These are phyloP conservation scores for Panicum miliaceum DNA, from an alignment of 176 grass and related monocot species.

Conservation along the genomic window DNA sequence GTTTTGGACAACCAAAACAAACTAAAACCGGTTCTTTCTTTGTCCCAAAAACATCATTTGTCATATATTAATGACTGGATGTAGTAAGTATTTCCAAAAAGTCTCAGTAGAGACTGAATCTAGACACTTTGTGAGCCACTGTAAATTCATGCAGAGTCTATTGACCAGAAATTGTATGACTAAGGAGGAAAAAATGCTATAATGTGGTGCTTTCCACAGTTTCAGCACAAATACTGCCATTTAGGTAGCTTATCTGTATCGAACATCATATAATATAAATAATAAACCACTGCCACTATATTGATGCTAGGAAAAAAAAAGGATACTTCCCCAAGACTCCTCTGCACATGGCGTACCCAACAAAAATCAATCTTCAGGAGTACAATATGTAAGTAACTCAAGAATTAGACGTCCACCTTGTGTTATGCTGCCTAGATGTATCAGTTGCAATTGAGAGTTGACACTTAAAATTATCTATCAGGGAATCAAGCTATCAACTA, in stretches of 20 bases:
- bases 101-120: not conserved
- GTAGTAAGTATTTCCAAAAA: not conserved
- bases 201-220: not conserved
- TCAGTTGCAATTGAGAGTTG: not conserved
- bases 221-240: not conserved
- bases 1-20: no score
- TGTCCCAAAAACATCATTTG: not conserved
- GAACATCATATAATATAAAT: not conserved
- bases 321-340: not conserved
- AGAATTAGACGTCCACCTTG: not conserved
- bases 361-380: conserved; percentile 4
- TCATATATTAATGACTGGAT: not conserved
- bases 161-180: not conserved
- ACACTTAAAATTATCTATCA: not conserved
- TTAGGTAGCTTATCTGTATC: not conserved
- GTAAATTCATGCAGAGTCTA: not conserved
- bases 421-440: not conserved
- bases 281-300: not conserved
- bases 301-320: not conserved
- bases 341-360: not conserved
- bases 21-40: not conserved
- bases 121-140: not conserved
- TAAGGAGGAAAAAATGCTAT: not conserved
- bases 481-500: not conserved
- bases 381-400: not conserved